Evolutionary conservation across 768 basidiomycete species (phyloP).

Genomic region (Pisolithus marmoratus): DNA sequence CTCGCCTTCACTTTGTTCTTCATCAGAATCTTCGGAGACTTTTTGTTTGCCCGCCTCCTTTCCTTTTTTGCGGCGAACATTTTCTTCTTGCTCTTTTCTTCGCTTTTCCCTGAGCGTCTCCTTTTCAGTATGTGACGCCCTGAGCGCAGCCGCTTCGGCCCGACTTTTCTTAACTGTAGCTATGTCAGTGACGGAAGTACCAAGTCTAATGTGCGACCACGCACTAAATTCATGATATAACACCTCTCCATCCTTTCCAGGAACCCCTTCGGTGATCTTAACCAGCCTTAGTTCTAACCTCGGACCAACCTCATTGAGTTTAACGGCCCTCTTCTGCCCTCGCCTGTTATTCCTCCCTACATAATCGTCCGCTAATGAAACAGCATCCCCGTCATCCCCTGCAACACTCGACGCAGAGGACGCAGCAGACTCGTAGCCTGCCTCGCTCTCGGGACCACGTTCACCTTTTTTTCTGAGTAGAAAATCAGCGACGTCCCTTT

Average conservation of each 20-base stretch:
- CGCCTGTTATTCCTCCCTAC: slow-evolving; percentile 92
- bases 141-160: slow-evolving; percentile 60
- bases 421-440: slow-evolving; percentile 75
- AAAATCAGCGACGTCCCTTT: slow-evolving; percentile 95
- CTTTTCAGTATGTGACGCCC: slow-evolving; percentile 72
- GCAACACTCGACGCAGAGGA: slow-evolving; percentile 77
- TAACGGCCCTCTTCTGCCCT: slow-evolving; percentile 85
- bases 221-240: slow-evolving; percentile 92
- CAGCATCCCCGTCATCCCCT: slow-evolving; percentile 76
- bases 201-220: slow-evolving; percentile 23
- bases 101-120: slow-evolving; percentile 71
- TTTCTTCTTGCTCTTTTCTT: slow-evolving; percentile 85
- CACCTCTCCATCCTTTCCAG: slow-evolving; percentile 89
- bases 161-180: slow-evolving; percentile 82
- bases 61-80: slow-evolving; percentile 80
- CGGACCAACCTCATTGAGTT: slow-evolving; percentile 91
- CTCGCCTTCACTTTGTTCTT: slow-evolving; percentile 31
- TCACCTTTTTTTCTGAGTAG: slow-evolving; percentile 68
- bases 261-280: slow-evolving; percentile 91
- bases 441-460: slow-evolving; percentile 46
- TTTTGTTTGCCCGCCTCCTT: slow-evolving; percentile 15
- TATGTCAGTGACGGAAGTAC: background rate
- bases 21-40: slow-evolving; percentile 30
- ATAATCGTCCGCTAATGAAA: slow-evolving; percentile 88
- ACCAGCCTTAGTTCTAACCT: slow-evolving; percentile 89